Evolutionary conservation across 2,329 filamentous ascomycete genomes (phyloP), one percentile per base, ranked within the genome.

Genomic region (Trichoderma atroviride): DNA sequence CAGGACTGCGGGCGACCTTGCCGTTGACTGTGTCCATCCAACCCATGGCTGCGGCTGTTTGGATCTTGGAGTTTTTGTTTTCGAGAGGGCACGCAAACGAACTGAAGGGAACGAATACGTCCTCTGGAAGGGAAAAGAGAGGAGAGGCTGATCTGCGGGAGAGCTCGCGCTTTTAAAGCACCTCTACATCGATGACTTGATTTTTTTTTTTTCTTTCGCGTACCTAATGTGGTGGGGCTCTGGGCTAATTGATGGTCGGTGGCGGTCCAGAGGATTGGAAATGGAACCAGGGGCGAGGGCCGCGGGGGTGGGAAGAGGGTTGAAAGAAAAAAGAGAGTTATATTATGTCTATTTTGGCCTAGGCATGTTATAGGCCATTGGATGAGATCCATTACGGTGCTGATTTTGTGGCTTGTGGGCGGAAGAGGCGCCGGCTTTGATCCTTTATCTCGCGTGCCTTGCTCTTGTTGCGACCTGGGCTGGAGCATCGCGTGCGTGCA

Each of bases 1-100:
- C 85, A 40, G 84, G 79, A 76, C 89, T 90, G 72, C 81, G 82
- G 71, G 91, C 92, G 73, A 94, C 85, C 70, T 81, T 84, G 72
- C 76, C 75, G 77, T 91, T 89, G 77, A 82, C 75, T 4, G 76
- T 82, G 16, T 87, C 79, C 65, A 83, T 76, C 84, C 83, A 86
- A 74, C 78, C 80, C 84, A 86, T 87, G 52, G 27, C 58, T 47
- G 60, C 40, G 40, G 40, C 40, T 43, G 7, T 19, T n/a, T 43
- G 40, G 40, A 43, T 43, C 7, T 43, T 19, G 37, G 16, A 43
- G 16, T 43, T 43, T 43, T 11, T 11, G 14, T 4, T 6, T 43
- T 43, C 3, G 40, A n/a, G 40, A 43, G 40, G 16, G 16, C 7
- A 10, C 40, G 40, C 40, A 43, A 43, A 43, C 40, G 61, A 53